Percentiles rank a stretch among this genome's conserved stretches.
Evolutionary conservation across 2,329 filamentous ascomycete genomes (phyloP).

Genomic region (Pestalotiopsis sp.): DNA sequence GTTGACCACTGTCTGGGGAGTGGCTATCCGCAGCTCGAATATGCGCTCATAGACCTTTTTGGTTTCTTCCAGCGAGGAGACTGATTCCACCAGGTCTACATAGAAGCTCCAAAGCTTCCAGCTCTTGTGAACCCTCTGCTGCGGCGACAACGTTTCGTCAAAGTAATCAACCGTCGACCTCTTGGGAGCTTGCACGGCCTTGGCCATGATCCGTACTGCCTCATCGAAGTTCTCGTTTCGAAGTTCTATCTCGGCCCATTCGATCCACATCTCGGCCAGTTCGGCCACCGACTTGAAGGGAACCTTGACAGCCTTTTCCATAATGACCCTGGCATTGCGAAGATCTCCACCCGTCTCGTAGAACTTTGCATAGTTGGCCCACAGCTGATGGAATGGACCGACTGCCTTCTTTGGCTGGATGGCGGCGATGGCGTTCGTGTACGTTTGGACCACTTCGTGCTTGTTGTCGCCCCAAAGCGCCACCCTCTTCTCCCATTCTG

Average conservation of each 20-base stretch:
- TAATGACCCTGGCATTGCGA: conserved; percentile 82
- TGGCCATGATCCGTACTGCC: conserved; percentile 93
- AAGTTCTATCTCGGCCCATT: conserved; percentile 98
- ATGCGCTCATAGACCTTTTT: conserved; percentile 95
- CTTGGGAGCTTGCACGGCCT: conserved; percentile 95
- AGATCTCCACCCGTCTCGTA: conserved; percentile 89
- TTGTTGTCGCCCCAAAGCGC: conserved; percentile 94
- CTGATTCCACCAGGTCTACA: conserved; percentile 94
- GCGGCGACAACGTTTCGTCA: conserved; percentile 88
- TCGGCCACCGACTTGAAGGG: conserved; percentile 98
- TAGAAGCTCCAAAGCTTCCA: conserved; percentile 99
- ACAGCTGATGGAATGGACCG: conserved; percentile 90
- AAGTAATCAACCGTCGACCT: conserved; percentile 99
- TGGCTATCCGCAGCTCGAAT: conserved; percentile 96
- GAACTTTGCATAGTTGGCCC: conserved; percentile 96
- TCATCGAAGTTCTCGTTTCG: conserved; percentile 95
- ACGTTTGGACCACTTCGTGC: conserved; percentile 87
- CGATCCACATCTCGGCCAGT: conserved; percentile 96
- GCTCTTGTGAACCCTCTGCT: conserved; percentile 96
- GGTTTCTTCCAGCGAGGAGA: conserved; percentile 87
- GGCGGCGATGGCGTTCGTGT: conserved; percentile 88
- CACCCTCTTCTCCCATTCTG: conserved; percentile 97
- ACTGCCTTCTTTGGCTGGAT: conserved; percentile 93
- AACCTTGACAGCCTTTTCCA: conserved; percentile 97
- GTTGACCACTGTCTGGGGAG: conserved; percentile 97